These are phyloP conservation scores for Chondrus crispus DNA, from an alignment of 23 red algal genomes.

Conservation along the genomic window DNA sequence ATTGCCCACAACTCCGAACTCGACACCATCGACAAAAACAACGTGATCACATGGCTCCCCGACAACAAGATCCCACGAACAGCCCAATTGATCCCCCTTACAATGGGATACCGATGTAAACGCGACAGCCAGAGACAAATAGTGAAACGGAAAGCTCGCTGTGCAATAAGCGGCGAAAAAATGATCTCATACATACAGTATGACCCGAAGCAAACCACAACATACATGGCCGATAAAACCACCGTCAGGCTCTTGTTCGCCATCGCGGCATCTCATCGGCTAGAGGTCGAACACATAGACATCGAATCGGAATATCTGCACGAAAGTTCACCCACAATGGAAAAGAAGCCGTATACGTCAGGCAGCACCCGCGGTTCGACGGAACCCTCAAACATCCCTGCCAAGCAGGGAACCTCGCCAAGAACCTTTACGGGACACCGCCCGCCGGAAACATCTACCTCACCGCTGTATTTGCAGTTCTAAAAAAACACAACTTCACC, in stretches of 20 bases:
- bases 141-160: background rate
- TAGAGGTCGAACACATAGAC: background rate
- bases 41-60: background rate
- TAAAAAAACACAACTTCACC: background rate
- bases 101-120: constrained; percentile 5
- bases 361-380: constrained; percentile 8
- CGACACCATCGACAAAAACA: background rate
- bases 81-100: background rate
- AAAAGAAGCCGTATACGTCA: background rate
- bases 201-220: background rate
- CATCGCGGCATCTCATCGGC: background rate
- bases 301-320: background rate
- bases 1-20: background rate
- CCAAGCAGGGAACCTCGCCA: background rate
- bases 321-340: background rate
- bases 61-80: background rate
- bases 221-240: background rate
- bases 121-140: background rate
- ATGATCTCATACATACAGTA: background rate
- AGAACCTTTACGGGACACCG: constrained; percentile 12
- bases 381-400: background rate
- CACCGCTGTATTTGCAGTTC: background rate
- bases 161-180: background rate
- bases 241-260: background rate
- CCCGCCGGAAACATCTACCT: background rate